Base-by-base conservation (phyloP, 1,284 basidiomycete species). In the Pseudozyma flocculosa region DNA sequence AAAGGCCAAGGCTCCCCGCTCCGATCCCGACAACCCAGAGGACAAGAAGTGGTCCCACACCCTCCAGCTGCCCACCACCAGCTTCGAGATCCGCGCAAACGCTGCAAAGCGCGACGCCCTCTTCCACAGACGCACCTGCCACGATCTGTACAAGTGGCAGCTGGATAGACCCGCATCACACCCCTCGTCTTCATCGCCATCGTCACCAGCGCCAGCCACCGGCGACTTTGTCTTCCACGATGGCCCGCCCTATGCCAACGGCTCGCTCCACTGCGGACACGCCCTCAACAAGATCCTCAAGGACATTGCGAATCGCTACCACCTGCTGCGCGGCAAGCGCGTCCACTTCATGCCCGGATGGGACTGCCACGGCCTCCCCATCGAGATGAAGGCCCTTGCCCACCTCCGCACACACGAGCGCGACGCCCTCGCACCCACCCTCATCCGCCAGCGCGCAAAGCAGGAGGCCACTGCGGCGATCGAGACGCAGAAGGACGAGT, bases 331-430 rank as follows among this genome's bases (percentile, higher is more conserved):
- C 32, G 92, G 93, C 3, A 81, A 85, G 59, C 84, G 85, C 59
- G 88, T 98, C 24, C 87, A 93, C 90, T 97, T 92, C 79, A 80
- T 89, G 36, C 94, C 95, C 24, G 95, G 95, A 4, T 99, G 92
- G 92, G 95, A 99, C 76, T 98, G 94, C 73, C 95, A 98, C 73
- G 95, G 95, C 2, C 84, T 98, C 17, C 95, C 95, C 0, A 96
- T 99, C 61, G 76, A 78, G 40, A 43, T 67, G 7, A 76, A 76
- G 55, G 76, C 73, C 1, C 26, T 70, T 2, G 55, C 62, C 15
- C 58, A 70, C 44, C 43, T 62, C 4, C 42, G 41, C 17, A 43
- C 82, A 90, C n/a, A 84, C 84, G 52, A 89, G 87, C 38, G 54
- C n/a, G 36, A 40, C 7, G 21, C 26, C 3, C 32, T 65, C 10